Conservation (phyloP, 441 rosid genomes). For the Syzygium syzygioides region DNA sequence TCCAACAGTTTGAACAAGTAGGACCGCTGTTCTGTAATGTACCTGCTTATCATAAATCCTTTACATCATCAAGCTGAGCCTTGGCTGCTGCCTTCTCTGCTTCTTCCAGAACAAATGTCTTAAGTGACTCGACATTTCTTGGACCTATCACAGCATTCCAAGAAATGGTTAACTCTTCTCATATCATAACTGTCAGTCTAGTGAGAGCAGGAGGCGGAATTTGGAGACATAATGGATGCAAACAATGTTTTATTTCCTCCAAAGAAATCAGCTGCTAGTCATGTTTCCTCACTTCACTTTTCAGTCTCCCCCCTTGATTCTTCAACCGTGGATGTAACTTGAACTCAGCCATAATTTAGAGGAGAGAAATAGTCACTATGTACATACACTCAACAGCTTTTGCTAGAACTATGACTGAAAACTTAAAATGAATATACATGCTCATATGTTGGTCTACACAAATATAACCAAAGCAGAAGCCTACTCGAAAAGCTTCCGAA, state of each 20-base stretch:
- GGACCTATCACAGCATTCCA: background rate
- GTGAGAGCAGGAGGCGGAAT: background rate
- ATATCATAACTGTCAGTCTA: background rate
- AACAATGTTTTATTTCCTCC: background rate
- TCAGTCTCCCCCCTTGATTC: background rate
- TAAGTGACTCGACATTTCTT: background rate
- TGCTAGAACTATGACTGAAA: background rate
- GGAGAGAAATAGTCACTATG: background rate
- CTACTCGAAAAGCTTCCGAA: background rate
- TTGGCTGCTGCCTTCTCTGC: slow-evolving; percentile 12
- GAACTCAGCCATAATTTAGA: background rate
- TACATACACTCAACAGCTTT: background rate
- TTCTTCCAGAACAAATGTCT: slow-evolving; percentile 6
- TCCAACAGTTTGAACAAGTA: background rate
- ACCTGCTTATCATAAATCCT: slow-evolving; percentile 1
- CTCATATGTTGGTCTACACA: background rate
- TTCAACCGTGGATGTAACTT: background rate
- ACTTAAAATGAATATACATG: background rate
- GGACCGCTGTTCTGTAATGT: background rate
- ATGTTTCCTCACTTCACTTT: background rate
- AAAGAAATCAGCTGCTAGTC: background rate
- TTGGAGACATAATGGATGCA: background rate
- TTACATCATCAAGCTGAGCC: slow-evolving; percentile 1
- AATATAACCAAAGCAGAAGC: background rate
- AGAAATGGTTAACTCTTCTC: background rate